Base-by-base conservation (phyloP, 495 filamentous ascomycete genomes). In the Aspergillus ostianus region DNA sequence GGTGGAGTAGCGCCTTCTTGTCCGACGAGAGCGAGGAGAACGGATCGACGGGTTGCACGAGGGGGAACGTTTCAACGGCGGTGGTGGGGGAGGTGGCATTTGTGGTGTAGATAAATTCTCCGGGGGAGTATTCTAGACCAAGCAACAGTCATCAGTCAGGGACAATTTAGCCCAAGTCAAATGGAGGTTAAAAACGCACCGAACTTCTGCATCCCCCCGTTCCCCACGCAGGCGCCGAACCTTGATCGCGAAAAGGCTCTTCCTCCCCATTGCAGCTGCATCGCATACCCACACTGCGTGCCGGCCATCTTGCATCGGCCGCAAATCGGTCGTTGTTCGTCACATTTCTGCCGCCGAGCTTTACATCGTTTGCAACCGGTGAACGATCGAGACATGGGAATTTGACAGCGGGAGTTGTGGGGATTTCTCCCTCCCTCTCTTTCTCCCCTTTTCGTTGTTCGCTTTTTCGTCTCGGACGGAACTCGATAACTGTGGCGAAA, bases 81-180 rank as follows among this genome's bases (percentile, higher is more conserved):
- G 55, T 10, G 63, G 23, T 44, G n/a, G 56, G 27, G 17, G 63
- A 48, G 8, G 55, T 36, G 36, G 75, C 62, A 27, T 73, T 71
- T 32, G 76, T 75, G 47, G 76, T 78, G 63, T 78, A 79, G 59
- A 79, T 76, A 47, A 78, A 78, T 62, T 80, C 74, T 12, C 77
- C 77, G 8, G 77, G 77, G 4, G 77, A 80, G 59, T 80, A 80
- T 65, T 80, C 77, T 79, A 51, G 2, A 21, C 26, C 2, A 8
- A 49, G 60, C 41, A 6, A 23, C 45, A 23, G 65, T 56, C 17
- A 9, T n/a, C 23, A 26, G 23, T 26, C n/a, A 29, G 20, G 27
- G 4, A 32, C 29, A 7, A n/a, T n/a, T n/a, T n/a, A n/a, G 9
- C n/a, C 26, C 1, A 26, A 13, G 12, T 13, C 10, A 45, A 8